Evolutionary conservation across 208 protist genomes (phyloP), one percentile per base, ranked within the genome.

Genomic region (Novymonas esmeraldas): DNA sequence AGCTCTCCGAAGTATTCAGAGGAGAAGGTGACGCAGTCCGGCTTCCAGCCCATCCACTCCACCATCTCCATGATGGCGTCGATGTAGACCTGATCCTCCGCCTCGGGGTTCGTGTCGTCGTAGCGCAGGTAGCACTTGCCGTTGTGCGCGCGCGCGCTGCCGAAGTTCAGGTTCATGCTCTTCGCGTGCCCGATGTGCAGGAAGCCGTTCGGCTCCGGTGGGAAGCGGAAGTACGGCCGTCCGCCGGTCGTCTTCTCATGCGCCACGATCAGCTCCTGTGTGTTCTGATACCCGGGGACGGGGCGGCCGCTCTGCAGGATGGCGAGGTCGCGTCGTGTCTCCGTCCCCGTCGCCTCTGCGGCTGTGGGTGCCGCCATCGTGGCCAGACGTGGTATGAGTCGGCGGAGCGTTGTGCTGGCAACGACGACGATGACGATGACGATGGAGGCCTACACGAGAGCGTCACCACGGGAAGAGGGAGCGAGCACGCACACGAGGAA

Each of bases 151-250:
- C 91, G 78, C 7, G 99, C 98, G 65, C 96, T 98, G 41, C 95
- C 90, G 80, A 99, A 99, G 88, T 99, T 99, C 13, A 99, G 85
- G 79, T 97, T 97, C 97, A 99, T 99, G 64, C 98, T 97, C 86
- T 99, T 99, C 10, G 98, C 98, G 75, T 99, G 99, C 22, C 99
- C 99, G 84, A 99, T 99, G 81, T 99, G 99, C 9, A 99, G 82
- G 71, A 98, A 99, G 31, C 99, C 99, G 62, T 98, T 98, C 29
- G 98, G 97, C 87, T 99, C 97, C 18, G 98, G 98, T 1, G 98
- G 98, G 68, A 99, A 99, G 49, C 98, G 89, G 73, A 97, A 97
- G 78, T 93, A 95, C n/a, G 81, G 87, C 38, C 67, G 79, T n/a
- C 89, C 88, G 22, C 70, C 78, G 1, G 92, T 97, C 18, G 73